Conservation (phyloP, 768 basidiomycete species). For the Phlebiopsis flavidoalba region DNA sequence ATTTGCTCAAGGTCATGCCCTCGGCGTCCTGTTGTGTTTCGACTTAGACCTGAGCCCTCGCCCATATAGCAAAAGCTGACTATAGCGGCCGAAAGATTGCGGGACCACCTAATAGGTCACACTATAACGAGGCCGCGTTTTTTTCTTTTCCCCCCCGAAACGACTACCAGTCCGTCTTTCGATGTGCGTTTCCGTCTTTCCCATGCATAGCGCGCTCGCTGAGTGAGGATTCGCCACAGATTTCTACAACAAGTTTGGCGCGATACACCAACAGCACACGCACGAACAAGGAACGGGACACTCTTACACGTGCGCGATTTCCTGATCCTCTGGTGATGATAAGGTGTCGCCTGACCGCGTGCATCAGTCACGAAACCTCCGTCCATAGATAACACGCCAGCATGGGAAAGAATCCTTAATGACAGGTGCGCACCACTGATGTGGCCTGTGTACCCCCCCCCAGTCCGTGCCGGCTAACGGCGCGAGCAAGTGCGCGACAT, state of each 20-base stretch:
- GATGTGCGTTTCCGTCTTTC: slow-evolving; percentile 46
- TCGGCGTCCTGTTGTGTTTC: not conserved
- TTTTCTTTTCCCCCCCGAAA: no score
- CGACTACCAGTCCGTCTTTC: slow-evolving; percentile 71
- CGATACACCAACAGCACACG: slow-evolving; percentile 60
- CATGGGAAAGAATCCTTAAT: slow-evolving; percentile 71
- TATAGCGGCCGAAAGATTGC: slow-evolving; percentile 70
- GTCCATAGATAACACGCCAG: slow-evolving; percentile 78
- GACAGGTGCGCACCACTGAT: slow-evolving; percentile 44
- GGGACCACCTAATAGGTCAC: slow-evolving; percentile 59
- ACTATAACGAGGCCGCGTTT: no score
- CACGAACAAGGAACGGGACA: slow-evolving; percentile 70
- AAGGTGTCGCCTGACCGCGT: slow-evolving; percentile 1
- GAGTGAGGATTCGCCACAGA: slow-evolving; percentile 35
- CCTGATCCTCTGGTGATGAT: not conserved
- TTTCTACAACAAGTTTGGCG: slow-evolving; percentile 68
- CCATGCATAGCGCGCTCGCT: not conserved
- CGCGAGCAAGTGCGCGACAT: slow-evolving; percentile 23
- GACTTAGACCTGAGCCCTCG: not conserved
- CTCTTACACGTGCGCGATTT: slow-evolving; percentile 59
- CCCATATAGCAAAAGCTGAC: slow-evolving; percentile 58
- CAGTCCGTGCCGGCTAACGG: not conserved
- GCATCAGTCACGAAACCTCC: slow-evolving; percentile 68
- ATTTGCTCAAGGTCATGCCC: slow-evolving; percentile 59
- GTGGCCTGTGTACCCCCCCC: not conserved